Conservation (phyloP, 225 moss, liverwort and hornwort species). For the Rhytidiadelphus loreus region DNA sequence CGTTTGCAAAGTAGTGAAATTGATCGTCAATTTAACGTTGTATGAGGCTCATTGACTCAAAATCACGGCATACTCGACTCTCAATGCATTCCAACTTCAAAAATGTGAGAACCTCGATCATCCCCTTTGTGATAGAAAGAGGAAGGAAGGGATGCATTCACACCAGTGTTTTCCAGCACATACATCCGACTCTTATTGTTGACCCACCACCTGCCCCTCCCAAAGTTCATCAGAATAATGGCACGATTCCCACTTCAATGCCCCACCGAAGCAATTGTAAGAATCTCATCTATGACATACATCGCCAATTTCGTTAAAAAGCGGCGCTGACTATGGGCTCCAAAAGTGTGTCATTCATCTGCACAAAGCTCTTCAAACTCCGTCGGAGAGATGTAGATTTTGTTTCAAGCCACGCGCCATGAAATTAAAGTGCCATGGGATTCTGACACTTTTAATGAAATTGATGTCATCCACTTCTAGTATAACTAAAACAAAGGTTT, state of each 20-base stretch:
- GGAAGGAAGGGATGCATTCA: neutral
- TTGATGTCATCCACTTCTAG: neutral
- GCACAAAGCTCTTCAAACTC: neutral
- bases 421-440: neutral
- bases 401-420: neutral
- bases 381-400: neutral
- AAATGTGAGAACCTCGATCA: neutral
- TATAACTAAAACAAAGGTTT: neutral
- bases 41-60: neutral
- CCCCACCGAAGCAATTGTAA: neutral
- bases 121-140: neutral
- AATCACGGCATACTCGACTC: neutral
- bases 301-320: neutral
- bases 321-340: neutral
- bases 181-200: slow-evolving; percentile 83
- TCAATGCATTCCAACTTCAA: neutral
- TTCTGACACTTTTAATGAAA: neutral
- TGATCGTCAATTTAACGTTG: neutral
- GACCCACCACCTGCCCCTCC: slow-evolving; percentile 53
- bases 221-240: neutral
- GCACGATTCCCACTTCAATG: neutral
- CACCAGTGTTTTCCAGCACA: slow-evolving; percentile 67
- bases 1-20: neutral
- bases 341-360: neutral
- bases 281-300: neutral